A percentile compares a stretch with the other conserved stretches of the same genome.
Evolutionary conservation across 2,329 filamentous ascomycete species (phyloP).

Genomic region (Tolypocladium sp.): DNA sequence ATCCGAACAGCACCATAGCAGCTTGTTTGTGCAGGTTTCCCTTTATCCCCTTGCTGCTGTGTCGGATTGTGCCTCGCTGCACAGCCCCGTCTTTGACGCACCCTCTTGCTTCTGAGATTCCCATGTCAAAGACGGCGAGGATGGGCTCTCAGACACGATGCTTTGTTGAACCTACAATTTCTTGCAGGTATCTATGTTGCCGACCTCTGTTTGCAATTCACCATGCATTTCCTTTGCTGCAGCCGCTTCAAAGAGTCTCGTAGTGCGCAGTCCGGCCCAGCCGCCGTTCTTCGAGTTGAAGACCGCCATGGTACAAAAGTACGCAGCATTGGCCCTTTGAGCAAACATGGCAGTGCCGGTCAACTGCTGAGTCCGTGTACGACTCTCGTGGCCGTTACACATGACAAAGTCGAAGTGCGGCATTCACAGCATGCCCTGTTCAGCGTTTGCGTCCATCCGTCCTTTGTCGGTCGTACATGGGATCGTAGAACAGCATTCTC

Average conservation of each 20-base stretch:
- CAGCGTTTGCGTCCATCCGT: neutral
- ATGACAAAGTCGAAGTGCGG: neutral
- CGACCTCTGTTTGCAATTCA: neutral
- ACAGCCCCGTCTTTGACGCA: neutral
- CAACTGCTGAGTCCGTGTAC: too few relatives aligned
- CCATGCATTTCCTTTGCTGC: neutral
- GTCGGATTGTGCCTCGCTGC: neutral
- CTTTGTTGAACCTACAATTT: neutral
- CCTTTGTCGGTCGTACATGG: neutral
- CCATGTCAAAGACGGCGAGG: neutral
- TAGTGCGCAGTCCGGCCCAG: neutral
- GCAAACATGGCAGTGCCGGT: too few relatives aligned
- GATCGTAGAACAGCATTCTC: neutral
- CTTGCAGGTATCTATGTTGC: accelerated
- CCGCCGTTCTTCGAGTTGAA: neutral
- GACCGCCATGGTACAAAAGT: too few relatives aligned
- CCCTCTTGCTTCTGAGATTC: neutral
- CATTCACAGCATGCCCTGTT: neutral
- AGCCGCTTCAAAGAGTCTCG: neutral
- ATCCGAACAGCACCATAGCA: neutral
- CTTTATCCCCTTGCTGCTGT: neutral
- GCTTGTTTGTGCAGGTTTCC: neutral
- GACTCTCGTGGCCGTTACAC: neutral
- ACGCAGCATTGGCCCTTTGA: neutral
- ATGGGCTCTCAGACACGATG: neutral